Conservation (phyloP, 768 basidiomycete genomes). For the Boletus bicolor region DNA sequence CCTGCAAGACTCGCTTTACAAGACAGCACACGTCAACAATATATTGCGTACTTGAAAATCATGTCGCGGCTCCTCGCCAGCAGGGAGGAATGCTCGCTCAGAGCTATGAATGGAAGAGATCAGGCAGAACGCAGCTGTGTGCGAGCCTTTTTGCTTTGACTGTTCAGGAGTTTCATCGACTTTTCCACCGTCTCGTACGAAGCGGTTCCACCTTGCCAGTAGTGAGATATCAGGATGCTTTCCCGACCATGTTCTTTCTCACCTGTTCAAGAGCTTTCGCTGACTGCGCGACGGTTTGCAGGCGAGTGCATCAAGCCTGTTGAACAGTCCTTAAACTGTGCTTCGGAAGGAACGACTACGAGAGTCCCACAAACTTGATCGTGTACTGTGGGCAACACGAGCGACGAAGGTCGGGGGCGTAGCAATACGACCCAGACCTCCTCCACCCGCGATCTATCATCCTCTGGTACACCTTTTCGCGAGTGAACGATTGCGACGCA, state of each 20-base stretch:
- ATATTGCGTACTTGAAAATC: conserved; percentile 52
- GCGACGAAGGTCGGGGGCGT: conserved; percentile 76
- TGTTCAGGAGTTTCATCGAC: conserved; percentile 19
- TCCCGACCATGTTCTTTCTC: conserved; percentile 1
- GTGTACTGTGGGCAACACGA: conserved; percentile 96
- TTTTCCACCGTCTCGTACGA: conserved; percentile 46
- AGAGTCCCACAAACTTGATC: conserved; percentile 58
- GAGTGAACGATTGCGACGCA: background rate
- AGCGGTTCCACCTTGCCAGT: conserved; percentile 66
- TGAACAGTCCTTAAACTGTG: conserved; percentile 15
- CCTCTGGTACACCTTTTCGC: conserved; percentile 62
- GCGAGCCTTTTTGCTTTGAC: conserved; percentile 10
- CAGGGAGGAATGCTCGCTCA: conserved; percentile 40
- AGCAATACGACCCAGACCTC: conserved; percentile 78
- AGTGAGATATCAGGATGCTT: background rate
- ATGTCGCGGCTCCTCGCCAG: conserved; percentile 39
- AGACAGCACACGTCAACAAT: background rate
- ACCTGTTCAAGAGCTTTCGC: conserved; percentile 73
- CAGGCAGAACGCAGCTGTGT: conserved; percentile 37
- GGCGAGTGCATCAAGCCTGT: conserved; percentile 60
- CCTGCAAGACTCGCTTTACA: conserved; percentile 39
- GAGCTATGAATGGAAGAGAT: conserved; percentile 51
- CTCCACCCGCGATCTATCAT: conserved; percentile 89
- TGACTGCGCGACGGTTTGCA: conserved; percentile 75
- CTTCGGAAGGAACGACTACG: conserved; percentile 1